Conservation (phyloP, 805 yeast genomes). For the Candida ortonii region DNA sequence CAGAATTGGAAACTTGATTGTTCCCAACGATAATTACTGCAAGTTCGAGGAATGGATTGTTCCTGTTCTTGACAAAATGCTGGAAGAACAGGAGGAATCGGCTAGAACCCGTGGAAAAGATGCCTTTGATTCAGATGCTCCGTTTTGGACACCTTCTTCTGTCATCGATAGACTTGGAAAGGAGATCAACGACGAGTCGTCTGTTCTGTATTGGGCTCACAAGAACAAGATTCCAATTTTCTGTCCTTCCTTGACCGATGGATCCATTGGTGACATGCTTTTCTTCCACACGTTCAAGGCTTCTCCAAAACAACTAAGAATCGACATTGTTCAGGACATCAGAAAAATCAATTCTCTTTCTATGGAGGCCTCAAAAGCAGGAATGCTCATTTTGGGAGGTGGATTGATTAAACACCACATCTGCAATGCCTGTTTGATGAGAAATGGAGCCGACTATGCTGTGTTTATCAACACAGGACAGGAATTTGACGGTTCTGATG, state of each 20-base stretch:
- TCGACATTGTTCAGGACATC: constrained; percentile 93
- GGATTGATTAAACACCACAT: constrained; percentile 96
- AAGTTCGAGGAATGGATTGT: constrained; percentile 98
- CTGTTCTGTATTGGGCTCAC: constrained; percentile 97
- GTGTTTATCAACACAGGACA: constrained; percentile 97
- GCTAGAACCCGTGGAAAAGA: constrained; percentile 52
- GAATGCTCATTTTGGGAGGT: constrained; percentile 95
- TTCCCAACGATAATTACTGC: constrained; percentile 97
- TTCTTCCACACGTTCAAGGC: constrained; percentile 97
- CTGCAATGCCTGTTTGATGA: constrained; percentile 96
- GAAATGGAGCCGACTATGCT: constrained; percentile 98
- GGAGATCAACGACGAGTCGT: constrained; percentile 89
- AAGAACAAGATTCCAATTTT: constrained; percentile 94
- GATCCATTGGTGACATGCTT: constrained; percentile 97
- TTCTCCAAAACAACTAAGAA: constrained; percentile 81
- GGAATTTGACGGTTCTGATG: constrained; percentile 98
- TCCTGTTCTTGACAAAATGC: constrained; percentile 82
- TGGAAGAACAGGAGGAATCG: constrained; percentile 81
- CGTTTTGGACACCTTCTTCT: constrained; percentile 93
- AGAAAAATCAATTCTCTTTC: constrained; percentile 88
- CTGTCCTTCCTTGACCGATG: constrained; percentile 97
- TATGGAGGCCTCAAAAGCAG: constrained; percentile 91
- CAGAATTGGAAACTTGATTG: constrained; percentile 94
- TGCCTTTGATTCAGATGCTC: constrained; percentile 60
- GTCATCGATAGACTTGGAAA: constrained; percentile 91